Evolutionary conservation across 2,329 filamentous ascomycete genomes (phyloP), one percentile per base, ranked within the genome.

Genomic region (Talaromyces amestolkiae): DNA sequence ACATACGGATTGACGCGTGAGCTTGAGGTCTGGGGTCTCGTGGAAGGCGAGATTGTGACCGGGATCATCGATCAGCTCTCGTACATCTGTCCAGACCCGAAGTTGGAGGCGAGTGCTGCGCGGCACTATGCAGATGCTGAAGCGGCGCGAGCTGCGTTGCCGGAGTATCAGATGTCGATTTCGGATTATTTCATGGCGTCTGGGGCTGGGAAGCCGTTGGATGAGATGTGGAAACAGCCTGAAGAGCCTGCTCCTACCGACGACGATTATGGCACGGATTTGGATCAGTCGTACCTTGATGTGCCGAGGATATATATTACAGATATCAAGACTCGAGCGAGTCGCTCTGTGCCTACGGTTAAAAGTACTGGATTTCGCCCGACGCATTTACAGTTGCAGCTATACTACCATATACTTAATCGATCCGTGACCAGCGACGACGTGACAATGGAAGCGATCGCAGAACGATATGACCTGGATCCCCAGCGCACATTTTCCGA

Each of bases 61-160:
- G 95, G 95, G 1, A 81, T 98, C 59, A 96, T 99, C 68, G 95
- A 99, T 74, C 88, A 93, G 71, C 78, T 98, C 17, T 92, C 88
- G 64, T 90, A 90, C 71, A 82, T 87, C 22, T 92, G 92, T 71
- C 92, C 93, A 0, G 90, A 96, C 69, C 80, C 85, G 0, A 85
- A 87, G 31, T 85, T 91, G 10, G 91, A 95, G 74, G 81, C 86
- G 35, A 83, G 86, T 62, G 80, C 88, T 58, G 74, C 80, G 53
- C 74, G 76, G 31, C 76, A 79, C 53, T 77, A 79, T 67, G 74
- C 74, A 54, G 69, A 78, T 68, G 61, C 74, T 65, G 74, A 74
- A 67, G 72, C 75, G 13, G 78, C 76, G 11, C 73, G 74, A 35
- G 70, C 71, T 47, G 72, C 75, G 7, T 62, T 80, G 35, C 78